These are phyloP conservation scores for Backusella westeae DNA, from an alignment of 192 early-diverging fungal species.

Conservation along the genomic window DNA sequence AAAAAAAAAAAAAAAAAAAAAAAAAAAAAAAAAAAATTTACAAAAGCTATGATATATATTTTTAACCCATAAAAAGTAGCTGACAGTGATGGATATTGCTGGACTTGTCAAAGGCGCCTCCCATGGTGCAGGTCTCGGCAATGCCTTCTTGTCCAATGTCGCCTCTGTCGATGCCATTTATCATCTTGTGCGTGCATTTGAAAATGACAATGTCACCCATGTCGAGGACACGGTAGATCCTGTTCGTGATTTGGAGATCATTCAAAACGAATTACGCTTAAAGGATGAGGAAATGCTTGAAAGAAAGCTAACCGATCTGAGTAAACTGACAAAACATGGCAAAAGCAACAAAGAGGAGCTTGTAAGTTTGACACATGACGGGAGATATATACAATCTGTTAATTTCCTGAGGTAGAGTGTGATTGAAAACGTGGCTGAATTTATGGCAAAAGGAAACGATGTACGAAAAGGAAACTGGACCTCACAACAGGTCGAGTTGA, in stretches of 20 bases:
- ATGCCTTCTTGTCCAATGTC: slow-evolving; percentile 80
- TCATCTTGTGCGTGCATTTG: slow-evolving; percentile 68
- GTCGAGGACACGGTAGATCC: slow-evolving; percentile 68
- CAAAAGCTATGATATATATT: not conserved
- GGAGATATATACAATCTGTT: not conserved
- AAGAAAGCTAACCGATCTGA: slow-evolving; percentile 65
- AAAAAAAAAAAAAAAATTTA: not conserved
- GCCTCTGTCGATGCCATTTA: slow-evolving; percentile 60
- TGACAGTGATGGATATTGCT: slow-evolving; percentile 78
- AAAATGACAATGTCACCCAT: slow-evolving; percentile 65
- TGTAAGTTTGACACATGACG: slow-evolving; percentile 17
- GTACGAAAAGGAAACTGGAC: slow-evolving; percentile 66
- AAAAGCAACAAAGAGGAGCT: slow-evolving; percentile 84
- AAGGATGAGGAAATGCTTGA: slow-evolving; percentile 63
- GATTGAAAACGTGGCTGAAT: slow-evolving; percentile 49
- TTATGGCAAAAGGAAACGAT: slow-evolving; percentile 64
- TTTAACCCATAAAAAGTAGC: slow-evolving; percentile 12
- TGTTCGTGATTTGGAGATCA: slow-evolving; percentile 74
- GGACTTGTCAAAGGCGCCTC: slow-evolving; percentile 71
- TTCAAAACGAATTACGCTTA: slow-evolving; percentile 73
- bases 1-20: not conserved
- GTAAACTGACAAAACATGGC: slow-evolving; percentile 67
- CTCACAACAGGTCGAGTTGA: slow-evolving; percentile 62
- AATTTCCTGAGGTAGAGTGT: not conserved
- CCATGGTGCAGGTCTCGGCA: slow-evolving; percentile 61